These are phyloP conservation scores for Phytophthora constricta DNA, from an alignment of 352 stramenopile genomes.

Conservation along the genomic window DNA sequence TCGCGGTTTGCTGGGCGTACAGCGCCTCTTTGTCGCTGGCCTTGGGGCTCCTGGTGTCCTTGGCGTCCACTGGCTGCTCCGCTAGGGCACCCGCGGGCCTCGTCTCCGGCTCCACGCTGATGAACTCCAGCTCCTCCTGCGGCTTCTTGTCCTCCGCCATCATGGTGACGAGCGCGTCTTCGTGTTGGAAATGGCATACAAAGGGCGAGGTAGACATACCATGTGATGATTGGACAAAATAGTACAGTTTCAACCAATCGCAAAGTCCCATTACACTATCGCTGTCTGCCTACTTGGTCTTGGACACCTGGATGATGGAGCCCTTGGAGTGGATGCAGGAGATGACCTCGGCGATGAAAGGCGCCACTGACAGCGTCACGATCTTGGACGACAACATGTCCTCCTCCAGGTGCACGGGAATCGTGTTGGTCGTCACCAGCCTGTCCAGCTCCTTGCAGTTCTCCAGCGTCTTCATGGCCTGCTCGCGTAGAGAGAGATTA, in stretches of 20 bases:
- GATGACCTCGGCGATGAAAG: conserved; percentile 90
- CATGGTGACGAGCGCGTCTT: conserved; percentile 34
- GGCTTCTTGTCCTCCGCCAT: conserved; percentile 72
- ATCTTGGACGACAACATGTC: conserved; percentile 66
- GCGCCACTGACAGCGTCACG: conserved; percentile 84
- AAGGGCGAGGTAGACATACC: conserved; percentile 26
- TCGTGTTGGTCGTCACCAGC: conserved; percentile 90
- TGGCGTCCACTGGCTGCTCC: conserved; percentile 23
- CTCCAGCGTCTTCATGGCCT: conserved; percentile 68
- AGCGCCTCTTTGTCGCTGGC: conserved; percentile 60
- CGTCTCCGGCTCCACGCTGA: conserved; percentile 57
- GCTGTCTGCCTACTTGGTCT: conserved; percentile 64
- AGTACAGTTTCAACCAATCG: conserved; percentile 36
- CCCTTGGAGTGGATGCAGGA: conserved; percentile 89
- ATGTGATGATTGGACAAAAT: conserved; percentile 36
- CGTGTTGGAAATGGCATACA: conserved; percentile 1
- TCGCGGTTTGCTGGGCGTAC: conserved; percentile 48
- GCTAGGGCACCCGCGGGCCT: conserved; percentile 16
- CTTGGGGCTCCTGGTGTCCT: conserved; percentile 29
- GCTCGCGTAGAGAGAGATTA: too few relatives aligned
- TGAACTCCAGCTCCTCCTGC: conserved; percentile 82
- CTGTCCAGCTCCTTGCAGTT: conserved; percentile 79
- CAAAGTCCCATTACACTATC: conserved; percentile 5
- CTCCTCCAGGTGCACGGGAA: conserved; percentile 51
- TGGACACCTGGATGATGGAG: conserved; percentile 85